These are phyloP conservation scores for Mycena vulgaris DNA, from an alignment of 768 basidiomycete genomes.

Conservation along the genomic window DNA sequence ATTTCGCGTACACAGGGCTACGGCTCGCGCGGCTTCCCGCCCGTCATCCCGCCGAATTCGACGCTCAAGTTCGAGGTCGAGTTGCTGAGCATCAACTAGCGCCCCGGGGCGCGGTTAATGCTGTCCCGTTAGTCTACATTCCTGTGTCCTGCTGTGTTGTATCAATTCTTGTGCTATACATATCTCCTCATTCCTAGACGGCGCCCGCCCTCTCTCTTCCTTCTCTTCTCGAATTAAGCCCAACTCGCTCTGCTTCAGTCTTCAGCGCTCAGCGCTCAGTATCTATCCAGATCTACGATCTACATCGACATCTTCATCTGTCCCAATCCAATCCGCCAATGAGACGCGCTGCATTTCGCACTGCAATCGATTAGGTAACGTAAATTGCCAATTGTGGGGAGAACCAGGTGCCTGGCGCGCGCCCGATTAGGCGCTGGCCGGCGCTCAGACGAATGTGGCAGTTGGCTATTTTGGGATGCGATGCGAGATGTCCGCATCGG, in stretches of 20 bases:
- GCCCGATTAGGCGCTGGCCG: neutral
- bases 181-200: too few species aligned
- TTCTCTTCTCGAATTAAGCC: neutral
- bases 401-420: neutral
- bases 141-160: slow-evolving; percentile 19
- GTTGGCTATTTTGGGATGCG: slow-evolving; percentile 3
- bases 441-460: neutral
- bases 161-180: slow-evolving; percentile 31
- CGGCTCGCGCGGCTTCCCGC: slow-evolving; percentile 81
- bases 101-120: neutral
- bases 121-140: neutral
- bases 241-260: neutral
- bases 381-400: neutral
- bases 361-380: neutral
- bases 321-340: slow-evolving; percentile 12
- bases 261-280: neutral
- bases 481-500: too few species aligned
- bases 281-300: too few species aligned
- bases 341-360: slow-evolving; percentile 1
- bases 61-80: slow-evolving; percentile 89
- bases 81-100: slow-evolving; percentile 75
- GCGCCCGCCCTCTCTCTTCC: neutral
- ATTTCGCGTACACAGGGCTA: slow-evolving; percentile 67
- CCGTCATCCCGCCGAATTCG: slow-evolving; percentile 83
- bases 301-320: too few species aligned